phyloP scores from a whole-genome alignment of 1,284 basidiomycete genomes.

The Malassezia dermatis region DNA sequence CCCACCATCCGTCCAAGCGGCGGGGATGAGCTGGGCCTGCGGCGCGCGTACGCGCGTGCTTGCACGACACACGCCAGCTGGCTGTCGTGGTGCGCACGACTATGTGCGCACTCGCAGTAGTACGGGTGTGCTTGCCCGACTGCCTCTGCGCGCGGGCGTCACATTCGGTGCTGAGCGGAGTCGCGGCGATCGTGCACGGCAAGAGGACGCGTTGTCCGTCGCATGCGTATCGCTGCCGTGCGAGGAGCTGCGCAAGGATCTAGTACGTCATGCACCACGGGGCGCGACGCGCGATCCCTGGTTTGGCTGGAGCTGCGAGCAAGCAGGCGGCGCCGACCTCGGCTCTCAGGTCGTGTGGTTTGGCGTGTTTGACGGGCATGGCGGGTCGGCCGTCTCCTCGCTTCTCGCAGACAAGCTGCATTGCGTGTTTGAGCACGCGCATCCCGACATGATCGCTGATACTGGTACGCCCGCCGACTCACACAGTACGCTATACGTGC shows the following conservation, averaged over 20 bases:
- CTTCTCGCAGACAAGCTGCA: conserved; percentile 35
- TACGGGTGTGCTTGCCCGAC: conserved; percentile 9
- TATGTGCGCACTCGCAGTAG: conserved; percentile 13
- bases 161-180: conserved; percentile 15
- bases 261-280: conserved; percentile 12
- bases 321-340: conserved; percentile 32
- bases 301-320: conserved; percentile 28
- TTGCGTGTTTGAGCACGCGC: conserved; percentile 31
- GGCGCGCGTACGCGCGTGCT: not conserved
- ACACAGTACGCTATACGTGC: conserved; percentile 34
- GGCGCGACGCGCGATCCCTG: conserved; percentile 14
- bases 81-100: conserved; percentile 4
- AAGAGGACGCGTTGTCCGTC: conserved; percentile 40
- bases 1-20: not conserved
- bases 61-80: not conserved
- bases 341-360: conserved; percentile 45
- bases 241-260: conserved; percentile 23
- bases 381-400: conserved; percentile 32
- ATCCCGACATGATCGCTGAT: conserved; percentile 36
- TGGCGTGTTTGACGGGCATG: conserved; percentile 44
- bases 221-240: conserved; percentile 34
- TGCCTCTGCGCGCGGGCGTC: conserved; percentile 13
- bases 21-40: not conserved
- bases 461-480: conserved; percentile 11
- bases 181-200: conserved; percentile 34